Evolutionary conservation across 2,329 filamentous ascomycete genomes (phyloP).

Genomic region (Zymoseptoria tritici): DNA sequence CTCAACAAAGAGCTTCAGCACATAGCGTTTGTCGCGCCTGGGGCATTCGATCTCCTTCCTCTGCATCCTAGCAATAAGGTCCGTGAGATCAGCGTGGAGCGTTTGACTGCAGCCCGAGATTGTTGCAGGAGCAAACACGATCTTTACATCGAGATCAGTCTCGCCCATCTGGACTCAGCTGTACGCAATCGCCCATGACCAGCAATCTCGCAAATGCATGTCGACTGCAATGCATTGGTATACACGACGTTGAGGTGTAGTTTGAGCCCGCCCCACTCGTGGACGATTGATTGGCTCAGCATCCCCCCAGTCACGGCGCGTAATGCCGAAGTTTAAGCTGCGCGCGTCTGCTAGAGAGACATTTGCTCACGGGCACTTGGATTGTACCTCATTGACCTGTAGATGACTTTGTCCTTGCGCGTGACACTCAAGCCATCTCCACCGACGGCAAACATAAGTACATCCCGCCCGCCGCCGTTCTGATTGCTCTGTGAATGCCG

Average conservation of each 20-base stretch:
- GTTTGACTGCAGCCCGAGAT: not conserved
- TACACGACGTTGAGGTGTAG: not conserved
- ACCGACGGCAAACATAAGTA: not conserved
- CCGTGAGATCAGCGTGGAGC: not conserved
- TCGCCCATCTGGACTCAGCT: not conserved
- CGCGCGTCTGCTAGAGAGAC: not conserved
- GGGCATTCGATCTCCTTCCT: too few relatives aligned
- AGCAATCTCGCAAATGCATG: not conserved
- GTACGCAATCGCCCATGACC: too few relatives aligned
- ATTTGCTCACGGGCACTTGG: not conserved
- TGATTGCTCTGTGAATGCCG: slow-evolving; percentile 4
- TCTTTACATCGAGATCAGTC: not conserved
- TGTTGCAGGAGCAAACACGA: not conserved
- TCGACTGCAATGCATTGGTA: not conserved
- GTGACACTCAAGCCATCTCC: not conserved
- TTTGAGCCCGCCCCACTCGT: not conserved
- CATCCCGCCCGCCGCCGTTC: not conserved
- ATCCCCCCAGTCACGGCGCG: not conserved
- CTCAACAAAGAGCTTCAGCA: too few relatives aligned
- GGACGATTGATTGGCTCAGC: not conserved
- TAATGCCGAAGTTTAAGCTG: not conserved
- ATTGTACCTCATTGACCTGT: not conserved
- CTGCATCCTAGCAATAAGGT: not conserved
- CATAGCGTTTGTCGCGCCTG: too few relatives aligned
- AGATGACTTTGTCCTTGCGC: not conserved